Percentiles rank a stretch among this genome's conserved stretches.
These are phyloP conservation scores for Mycena maculata DNA, from an alignment of 768 basidiomycete species.

Conservation along the genomic window DNA sequence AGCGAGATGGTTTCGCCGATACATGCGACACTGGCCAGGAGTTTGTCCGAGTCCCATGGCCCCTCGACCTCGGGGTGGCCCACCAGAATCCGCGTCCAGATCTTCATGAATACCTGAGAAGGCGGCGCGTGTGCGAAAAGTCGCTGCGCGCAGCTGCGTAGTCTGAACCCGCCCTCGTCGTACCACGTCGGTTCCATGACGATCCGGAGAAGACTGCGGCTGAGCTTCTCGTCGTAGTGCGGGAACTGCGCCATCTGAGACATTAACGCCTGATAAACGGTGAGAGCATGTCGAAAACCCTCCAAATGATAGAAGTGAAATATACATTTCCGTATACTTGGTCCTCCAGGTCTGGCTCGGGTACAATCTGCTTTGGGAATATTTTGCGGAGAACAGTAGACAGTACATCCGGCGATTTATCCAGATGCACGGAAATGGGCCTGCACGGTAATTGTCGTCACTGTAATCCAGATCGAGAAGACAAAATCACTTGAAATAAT, in stretches of 20 bases:
- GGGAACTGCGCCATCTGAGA: constrained; percentile 24
- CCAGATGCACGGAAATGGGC: constrained; percentile 13
- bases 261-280: constrained; percentile 12
- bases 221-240: constrained; percentile 15
- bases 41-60: constrained; percentile 3
- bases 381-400: not conserved
- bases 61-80: constrained; percentile 10
- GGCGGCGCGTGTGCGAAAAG: constrained; percentile 15
- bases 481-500: constrained; percentile 13
- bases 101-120: constrained; percentile 14
- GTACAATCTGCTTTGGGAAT: constrained; percentile 10
- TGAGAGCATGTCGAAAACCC: not conserved
- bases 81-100: constrained; percentile 13
- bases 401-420: constrained; percentile 15
- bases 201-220: not conserved
- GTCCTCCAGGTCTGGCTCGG: constrained; percentile 18
- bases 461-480: no score
- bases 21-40: constrained; percentile 14
- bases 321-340: constrained; percentile 26
- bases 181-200: constrained; percentile 15
- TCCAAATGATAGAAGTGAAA: not conserved
- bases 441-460: not conserved
- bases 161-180: constrained; percentile 2
- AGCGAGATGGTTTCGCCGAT: constrained; percentile 12
- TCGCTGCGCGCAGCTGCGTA: constrained; percentile 1